These are phyloP conservation scores for Dactylellina haptotyla DNA, from an alignment of 2,329 filamentous ascomycete species.

Conservation along the genomic window DNA sequence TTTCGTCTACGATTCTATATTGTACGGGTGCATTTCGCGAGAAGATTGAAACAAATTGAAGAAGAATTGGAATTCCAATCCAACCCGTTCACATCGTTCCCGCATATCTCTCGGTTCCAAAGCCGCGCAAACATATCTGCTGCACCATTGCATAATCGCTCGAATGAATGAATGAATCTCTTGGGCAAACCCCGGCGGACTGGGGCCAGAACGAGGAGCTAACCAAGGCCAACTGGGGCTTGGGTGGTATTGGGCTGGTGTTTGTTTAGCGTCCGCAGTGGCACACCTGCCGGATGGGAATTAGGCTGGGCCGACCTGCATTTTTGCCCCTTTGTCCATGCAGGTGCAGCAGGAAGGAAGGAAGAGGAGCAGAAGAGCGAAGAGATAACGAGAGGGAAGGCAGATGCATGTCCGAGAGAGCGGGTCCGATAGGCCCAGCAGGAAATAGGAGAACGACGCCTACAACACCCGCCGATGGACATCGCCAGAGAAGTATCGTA, in stretches of 20 bases:
- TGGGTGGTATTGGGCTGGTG: conserved; percentile 1
- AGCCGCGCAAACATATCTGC: background rate
- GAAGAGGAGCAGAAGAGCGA: too few relatives aligned
- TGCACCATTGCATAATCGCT: background rate
- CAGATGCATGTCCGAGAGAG: conserved; percentile 33
- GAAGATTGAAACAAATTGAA: too few relatives aligned
- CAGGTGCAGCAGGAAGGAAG: background rate
- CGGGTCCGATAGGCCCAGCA: conserved; percentile 16
- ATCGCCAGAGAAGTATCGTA: conserved; percentile 13
- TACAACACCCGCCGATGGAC: conserved; percentile 14
- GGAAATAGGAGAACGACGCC: conserved; percentile 37
- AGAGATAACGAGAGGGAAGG: conserved; percentile 32
- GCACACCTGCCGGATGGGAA: conserved; percentile 46
- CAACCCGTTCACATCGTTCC: background rate
- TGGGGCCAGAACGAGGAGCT: too few relatives aligned
- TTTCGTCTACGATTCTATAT: too few relatives aligned
- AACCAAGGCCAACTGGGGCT: background rate
- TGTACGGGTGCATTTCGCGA: too few relatives aligned
- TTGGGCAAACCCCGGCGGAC: too few relatives aligned
- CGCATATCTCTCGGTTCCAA: background rate
- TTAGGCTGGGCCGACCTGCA: conserved; percentile 30
- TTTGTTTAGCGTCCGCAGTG: conserved; percentile 18
- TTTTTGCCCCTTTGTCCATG: conserved; percentile 41
- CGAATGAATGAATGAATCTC: too few relatives aligned
- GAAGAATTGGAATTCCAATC: background rate